Conservation (phyloP, 306 rosid genomes). For the Begonia masoniana region DNA sequence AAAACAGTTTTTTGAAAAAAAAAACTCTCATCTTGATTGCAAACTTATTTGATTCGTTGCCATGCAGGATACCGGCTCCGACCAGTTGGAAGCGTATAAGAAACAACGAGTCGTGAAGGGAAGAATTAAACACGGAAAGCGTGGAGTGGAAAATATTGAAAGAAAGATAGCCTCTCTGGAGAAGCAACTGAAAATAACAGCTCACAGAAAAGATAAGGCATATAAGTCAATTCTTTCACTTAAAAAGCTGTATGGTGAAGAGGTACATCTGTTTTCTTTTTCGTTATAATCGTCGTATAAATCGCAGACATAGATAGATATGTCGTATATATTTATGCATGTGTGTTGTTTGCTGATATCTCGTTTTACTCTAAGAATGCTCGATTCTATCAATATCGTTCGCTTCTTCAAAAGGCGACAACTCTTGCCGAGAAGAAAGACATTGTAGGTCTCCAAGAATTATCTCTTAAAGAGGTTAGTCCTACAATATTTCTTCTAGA, state of each 20-base stretch:
- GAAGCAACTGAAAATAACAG: background rate
- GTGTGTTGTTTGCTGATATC: no score
- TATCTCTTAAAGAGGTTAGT: constrained; percentile 11
- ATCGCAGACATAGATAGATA: no score
- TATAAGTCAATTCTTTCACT: constrained; percentile 1
- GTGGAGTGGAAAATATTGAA: background rate
- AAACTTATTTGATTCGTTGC: background rate
- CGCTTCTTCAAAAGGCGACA: constrained; percentile 5
- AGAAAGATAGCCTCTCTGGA: constrained; percentile 4
- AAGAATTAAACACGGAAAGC: background rate
- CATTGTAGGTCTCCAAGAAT: constrained; percentile 6
- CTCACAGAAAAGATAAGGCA: constrained; percentile 4
- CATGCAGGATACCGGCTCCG: background rate
- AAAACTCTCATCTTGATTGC: background rate
- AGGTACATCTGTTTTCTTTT: constrained; percentile 2
- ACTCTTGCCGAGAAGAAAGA: constrained; percentile 10
- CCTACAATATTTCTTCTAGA: background rate
- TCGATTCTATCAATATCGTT: constrained; percentile 4
- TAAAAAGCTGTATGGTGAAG: constrained; percentile 9
- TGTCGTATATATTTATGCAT: no score
- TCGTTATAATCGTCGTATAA: background rate
- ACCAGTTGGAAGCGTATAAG: background rate
- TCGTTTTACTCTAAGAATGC: constrained; percentile 6
- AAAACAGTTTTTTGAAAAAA: background rate
- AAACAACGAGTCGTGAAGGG: background rate